phyloP scores from a whole-genome alignment of 306 rosid genomes.

The Albizia julibrissin region DNA sequence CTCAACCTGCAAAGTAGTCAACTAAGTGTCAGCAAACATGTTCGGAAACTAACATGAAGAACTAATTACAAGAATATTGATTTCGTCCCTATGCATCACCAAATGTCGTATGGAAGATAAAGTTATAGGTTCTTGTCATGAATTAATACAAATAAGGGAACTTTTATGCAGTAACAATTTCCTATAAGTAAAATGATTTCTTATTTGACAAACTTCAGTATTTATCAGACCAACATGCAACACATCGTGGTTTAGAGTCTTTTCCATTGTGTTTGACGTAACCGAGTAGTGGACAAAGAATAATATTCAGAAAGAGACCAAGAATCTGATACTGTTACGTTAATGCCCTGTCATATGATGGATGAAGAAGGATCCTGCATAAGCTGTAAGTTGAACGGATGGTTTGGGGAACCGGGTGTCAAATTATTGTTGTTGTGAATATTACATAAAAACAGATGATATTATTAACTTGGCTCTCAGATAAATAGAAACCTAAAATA shows the following conservation, averaged over 20 bases:
- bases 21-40: constrained; percentile 5
- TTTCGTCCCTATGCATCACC: too few species aligned
- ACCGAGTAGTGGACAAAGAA: not conserved
- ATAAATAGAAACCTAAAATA: not conserved
- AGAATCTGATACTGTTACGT: not conserved
- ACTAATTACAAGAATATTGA: not conserved
- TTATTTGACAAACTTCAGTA: not conserved
- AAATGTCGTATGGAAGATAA: not conserved
- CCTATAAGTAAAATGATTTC: not conserved
- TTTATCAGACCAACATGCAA: not conserved
- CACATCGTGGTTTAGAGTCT: not conserved
- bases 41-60: not conserved
- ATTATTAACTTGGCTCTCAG: not conserved
- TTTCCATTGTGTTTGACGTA: not conserved
- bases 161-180: not conserved
- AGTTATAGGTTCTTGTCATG: not conserved
- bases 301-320: not conserved
- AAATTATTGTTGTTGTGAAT: not conserved
- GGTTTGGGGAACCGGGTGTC: not conserved
- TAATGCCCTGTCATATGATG: not conserved
- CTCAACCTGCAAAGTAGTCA: constrained; percentile 64
- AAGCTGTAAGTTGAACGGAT: too few species aligned
- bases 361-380: not conserved
- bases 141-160: not conserved
- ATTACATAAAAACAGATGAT: not conserved